Base-by-base conservation (phyloP, 177 flowering plant genomes). In the Vitis hybrid region DNA sequence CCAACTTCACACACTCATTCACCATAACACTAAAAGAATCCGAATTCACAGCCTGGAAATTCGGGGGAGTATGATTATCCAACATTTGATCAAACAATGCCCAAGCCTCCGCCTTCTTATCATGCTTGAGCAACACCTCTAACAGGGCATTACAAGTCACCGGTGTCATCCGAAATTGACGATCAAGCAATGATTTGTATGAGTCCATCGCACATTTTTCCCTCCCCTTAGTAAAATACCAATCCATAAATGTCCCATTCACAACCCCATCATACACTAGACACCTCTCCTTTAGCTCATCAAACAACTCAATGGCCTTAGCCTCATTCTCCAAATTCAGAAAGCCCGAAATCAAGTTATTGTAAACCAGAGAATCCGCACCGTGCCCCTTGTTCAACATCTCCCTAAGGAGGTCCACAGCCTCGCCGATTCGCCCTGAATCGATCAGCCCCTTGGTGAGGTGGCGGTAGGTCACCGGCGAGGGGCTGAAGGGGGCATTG, bases 291-390 rank as follows among this genome's bases (percentile, higher is more conserved):
- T 87, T 85, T 65, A 94, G 79, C 84, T 92, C 98, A 52, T 92
- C 94, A 48, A 94, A 90, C 14, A 94, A 66, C 79, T 94, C 93
- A 39, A 83, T 83, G 0, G 97, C 98, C 78, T 82, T 89, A 6
- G 81, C 92, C 72, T 84, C 67, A 66, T 94, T 77, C 11, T 78
- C 94, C 59, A 86, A 59, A 16, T 87, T 68, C 62, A 94, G 74
- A 66, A 82, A 94, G 49, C 97, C 97, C 7, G 61, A 39, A 62
- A 94, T 94, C 70, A 94, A 63, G 72, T 83, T 92, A 71, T 90
- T 90, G 66, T 76, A 94, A 51, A 92, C 97, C 14, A 89, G 67
- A 0, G 98, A 92, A 70, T 94, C 97, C 1, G 98, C 97, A 4
- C 97, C 97, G 1, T 86, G 89, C 7, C 93, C 97, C 60, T 84